Base-by-base conservation (phyloP, 2,329 filamentous ascomycete genomes). In the Alternaria brassicae region DNA sequence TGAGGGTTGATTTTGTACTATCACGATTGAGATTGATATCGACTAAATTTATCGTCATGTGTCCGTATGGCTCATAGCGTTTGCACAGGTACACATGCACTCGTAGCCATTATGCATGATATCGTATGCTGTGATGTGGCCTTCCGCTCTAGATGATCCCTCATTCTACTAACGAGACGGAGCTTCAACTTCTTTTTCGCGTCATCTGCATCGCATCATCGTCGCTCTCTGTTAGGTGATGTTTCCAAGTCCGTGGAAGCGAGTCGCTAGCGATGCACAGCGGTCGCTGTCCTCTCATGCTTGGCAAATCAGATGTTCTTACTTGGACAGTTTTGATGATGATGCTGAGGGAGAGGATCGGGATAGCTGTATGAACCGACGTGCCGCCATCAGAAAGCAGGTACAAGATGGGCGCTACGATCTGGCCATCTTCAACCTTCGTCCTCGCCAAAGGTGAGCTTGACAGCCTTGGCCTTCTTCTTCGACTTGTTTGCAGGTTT, bases 401-500 rank as follows among this genome's bases (percentile, higher is more conserved):
- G 13, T 9, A 15, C 21, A 27, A 5, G n/a, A n/a, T 12, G 3
- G 17, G 6, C 1, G 10, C 10, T 15, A 39, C 15, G 12, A 39
- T 30, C n/a, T 7, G 17, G 32, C 19, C 17, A n/a, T 34, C 34
- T 36, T 74, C 65, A 72, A 25, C 61, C 63, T 28, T 72, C 71
- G 19, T 73, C 70, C 58, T 75, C 74, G n/a, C 72, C 76, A 45
- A 78, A 78, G 0, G 75, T 76, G 27, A 78, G 66, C 61, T 78
- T 78, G 51, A 77, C 68, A 28, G 70, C 60, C 53, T 78, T 78
- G 8, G 65, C 60, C 55, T 76, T 77, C 67, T 77, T 77, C 62
- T 76, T 77, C 7, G 70, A 36, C 53, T 77, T 78, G 60, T 72
- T 78, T 15, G 44, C 51, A 6, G 49, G 19, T 53, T 73, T 75